Base-by-base conservation (phyloP, 164 flowering plant species). In the Magnolia sinica region DNA sequence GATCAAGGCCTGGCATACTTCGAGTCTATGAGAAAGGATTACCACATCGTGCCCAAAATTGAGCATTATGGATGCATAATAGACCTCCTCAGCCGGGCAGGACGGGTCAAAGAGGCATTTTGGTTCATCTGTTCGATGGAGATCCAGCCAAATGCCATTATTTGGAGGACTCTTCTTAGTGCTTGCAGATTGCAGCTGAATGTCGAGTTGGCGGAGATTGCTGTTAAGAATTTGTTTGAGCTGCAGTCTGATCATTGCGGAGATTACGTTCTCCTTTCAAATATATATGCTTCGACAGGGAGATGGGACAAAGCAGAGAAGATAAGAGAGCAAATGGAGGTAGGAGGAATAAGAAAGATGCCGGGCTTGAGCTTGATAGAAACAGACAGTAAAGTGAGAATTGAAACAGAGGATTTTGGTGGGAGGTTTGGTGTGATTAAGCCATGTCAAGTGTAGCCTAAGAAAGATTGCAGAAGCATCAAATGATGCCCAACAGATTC, bases 241-340 rank as follows among this genome's bases (percentile, higher is more conserved):
- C 64, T 80, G 79, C 74, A 74, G 51, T 80, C 77, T 18, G 80
- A 74, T 74, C 76, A 74, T 4, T 77, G 75, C 71, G 77, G 77
- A 70, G 82, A 80, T 66, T 80, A 77, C 45, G 64, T 77, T n/a
- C 77, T 80, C n/a, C 71, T 80, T 19, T 77, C 82, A 29, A 80
- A 80, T 70, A 77, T 80, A 70, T 80, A 80, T 77, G 77, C 82
- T 77, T 80, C 82, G 14, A 76, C 69, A 31, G 82, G 82, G 18
- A 73, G 52, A 72, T 77, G 82, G 82, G 77, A 80, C 22, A 55
- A 77, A 13, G 80, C 75, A 37, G 79, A 77, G 51, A 77, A 59
- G 61, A 77, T 80, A 52, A 74, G 80, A 70, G 77, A 69, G 72
- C 70, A 64, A 52, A 73, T 80, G 82, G 77, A 71, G 61, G 79